Evolutionary conservation across 441 rosid genomes (phyloP).

Genomic region (Adansonia madagascariensis): DNA sequence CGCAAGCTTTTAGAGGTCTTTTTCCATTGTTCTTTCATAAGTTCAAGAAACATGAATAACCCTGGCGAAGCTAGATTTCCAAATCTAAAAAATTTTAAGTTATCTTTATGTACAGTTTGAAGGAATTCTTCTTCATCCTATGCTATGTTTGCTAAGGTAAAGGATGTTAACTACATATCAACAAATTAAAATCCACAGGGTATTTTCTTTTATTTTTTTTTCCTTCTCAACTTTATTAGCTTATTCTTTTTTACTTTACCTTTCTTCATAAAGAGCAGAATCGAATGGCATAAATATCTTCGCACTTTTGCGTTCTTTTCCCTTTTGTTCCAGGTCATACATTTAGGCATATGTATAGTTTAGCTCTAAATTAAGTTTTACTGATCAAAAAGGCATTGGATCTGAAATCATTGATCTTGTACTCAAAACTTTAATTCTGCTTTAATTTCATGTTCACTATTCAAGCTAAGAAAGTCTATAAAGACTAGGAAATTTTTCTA

Average conservation of each 20-base stretch:
- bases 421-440: background rate
- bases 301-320: conserved; percentile 10
- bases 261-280: conserved; percentile 27
- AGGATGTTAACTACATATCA: too few relatives aligned
- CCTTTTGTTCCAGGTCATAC: conserved; percentile 19
- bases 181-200: too few relatives aligned
- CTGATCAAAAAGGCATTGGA: background rate
- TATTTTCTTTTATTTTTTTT: background rate
- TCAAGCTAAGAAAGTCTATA: background rate
- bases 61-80: background rate
- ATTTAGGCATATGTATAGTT: background rate
- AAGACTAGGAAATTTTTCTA: background rate
- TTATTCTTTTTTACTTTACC: conserved; percentile 19
- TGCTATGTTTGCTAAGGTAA: too few relatives aligned
- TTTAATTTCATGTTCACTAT: background rate
- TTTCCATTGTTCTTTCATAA: background rate
- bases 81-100: too few relatives aligned
- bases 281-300: conserved; percentile 19
- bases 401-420: background rate
- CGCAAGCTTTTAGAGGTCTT: background rate
- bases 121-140: too few relatives aligned
- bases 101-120: too few relatives aligned
- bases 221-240: conserved; percentile 25
- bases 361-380: background rate
- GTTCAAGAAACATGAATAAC: background rate